A percentile compares a stretch with the other conserved stretches of the same genome.
phyloP scores from a whole-genome alignment of 2,329 filamentous ascomycete genomes.

The Penicillium corylophilum region DNA sequence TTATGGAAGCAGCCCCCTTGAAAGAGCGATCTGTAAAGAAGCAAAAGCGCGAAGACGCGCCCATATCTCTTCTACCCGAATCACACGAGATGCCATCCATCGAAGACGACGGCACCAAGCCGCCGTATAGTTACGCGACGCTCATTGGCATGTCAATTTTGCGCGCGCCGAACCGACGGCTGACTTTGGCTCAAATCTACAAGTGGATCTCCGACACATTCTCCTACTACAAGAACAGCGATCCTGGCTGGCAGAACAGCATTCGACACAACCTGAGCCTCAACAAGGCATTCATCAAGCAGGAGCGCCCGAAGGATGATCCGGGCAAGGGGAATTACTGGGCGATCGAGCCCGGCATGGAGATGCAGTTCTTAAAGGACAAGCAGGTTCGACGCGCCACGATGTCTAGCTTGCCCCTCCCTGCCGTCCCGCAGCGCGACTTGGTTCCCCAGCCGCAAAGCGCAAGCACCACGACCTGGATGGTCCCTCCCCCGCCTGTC shows the following conservation, averaged over 20 bases:
- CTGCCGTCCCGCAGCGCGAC: slow-evolving; percentile 33
- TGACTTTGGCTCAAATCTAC: slow-evolving; percentile 94
- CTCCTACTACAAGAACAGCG: slow-evolving; percentile 78
- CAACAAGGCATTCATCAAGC: slow-evolving; percentile 95
- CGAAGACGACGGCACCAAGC: slow-evolving; percentile 83
- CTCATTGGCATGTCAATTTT: slow-evolving; percentile 97
- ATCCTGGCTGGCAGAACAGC: slow-evolving; percentile 97
- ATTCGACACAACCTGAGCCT: slow-evolving; percentile 97
- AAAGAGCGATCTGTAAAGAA: slow-evolving; percentile 72
- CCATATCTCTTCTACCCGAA: slow-evolving; percentile 58
- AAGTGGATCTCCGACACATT: slow-evolving; percentile 99
- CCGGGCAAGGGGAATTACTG: slow-evolving; percentile 98
- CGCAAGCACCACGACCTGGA: slow-evolving; percentile 34
- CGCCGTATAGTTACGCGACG: slow-evolving; percentile 87
- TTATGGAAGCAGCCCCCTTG: slow-evolving; percentile 72
- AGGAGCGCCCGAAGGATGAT: slow-evolving; percentile 93
- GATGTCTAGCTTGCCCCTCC: slow-evolving; percentile 45
- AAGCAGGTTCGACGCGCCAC: slow-evolving; percentile 59
- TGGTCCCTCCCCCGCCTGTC: slow-evolving; percentile 31
- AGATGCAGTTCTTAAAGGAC: slow-evolving; percentile 85
- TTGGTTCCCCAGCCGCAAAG: slow-evolving; percentile 30
- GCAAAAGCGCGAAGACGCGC: slow-evolving; percentile 58
- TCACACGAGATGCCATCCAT: slow-evolving; percentile 78
- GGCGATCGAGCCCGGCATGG: slow-evolving; percentile 87
- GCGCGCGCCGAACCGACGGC: slow-evolving; percentile 73